A percentile compares a stretch with the other conserved stretches of the same genome.
phyloP scores from a whole-genome alignment of 2,329 filamentous ascomycete genomes.

The Coniochaeta hoffmannii region DNA sequence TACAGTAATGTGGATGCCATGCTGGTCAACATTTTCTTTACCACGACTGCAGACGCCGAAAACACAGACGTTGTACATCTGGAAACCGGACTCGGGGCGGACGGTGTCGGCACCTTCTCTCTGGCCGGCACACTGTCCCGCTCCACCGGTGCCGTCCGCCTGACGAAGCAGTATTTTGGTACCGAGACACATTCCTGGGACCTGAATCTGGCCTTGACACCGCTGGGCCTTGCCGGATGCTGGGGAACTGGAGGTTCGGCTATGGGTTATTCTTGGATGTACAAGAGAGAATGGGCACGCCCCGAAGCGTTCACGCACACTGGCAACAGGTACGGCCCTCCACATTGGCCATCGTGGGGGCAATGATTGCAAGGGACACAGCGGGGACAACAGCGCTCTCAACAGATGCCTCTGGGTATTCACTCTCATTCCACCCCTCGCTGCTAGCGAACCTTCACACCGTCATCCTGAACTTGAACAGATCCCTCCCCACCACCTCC shows the following conservation, averaged over 20 bases:
- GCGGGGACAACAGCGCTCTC: too few relatives aligned
- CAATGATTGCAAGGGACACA: too few relatives aligned
- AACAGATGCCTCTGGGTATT: too few relatives aligned
- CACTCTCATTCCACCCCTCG: too few relatives aligned
- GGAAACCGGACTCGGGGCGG: not conserved
- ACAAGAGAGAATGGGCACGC: not conserved
- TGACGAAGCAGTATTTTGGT: not conserved
- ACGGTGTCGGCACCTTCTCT: not conserved
- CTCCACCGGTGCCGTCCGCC: not conserved
- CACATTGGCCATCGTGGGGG: too few relatives aligned
- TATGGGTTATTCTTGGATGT: not conserved
- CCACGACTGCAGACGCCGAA: not conserved
- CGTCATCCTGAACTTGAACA: conserved; percentile 3
- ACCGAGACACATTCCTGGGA: not conserved
- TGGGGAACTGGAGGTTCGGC: not conserved
- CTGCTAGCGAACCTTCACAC: not conserved
- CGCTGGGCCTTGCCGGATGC: not conserved
- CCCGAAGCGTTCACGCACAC: too few relatives aligned
- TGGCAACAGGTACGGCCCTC: too few relatives aligned
- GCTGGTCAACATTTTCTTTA: not conserved
- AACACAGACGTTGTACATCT: not conserved
- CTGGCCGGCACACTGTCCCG: not conserved
- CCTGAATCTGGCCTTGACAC: not conserved
- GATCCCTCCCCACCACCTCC: conserved; percentile 1
- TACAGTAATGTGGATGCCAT: not conserved